These are phyloP conservation scores for Betula pendula DNA, from an alignment of 306 rosid species.

Conservation along the genomic window DNA sequence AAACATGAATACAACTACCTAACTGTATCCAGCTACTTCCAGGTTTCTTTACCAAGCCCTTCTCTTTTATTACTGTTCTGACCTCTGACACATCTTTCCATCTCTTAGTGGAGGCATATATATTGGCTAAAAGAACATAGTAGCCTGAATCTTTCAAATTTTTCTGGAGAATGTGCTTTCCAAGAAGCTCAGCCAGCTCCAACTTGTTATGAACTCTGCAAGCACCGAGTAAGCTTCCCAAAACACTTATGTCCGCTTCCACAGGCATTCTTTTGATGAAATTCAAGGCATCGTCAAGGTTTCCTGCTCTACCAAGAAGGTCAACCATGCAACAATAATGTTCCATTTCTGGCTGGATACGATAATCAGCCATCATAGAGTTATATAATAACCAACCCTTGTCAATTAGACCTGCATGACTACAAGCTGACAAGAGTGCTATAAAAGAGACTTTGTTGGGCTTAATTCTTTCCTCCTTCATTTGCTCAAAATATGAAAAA, in stretches of 20 bases:
- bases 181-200: slow-evolving; percentile 40
- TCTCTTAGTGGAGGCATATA: slow-evolving; percentile 39
- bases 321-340: slow-evolving; percentile 52
- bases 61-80: slow-evolving; percentile 42
- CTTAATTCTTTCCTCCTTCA: slow-evolving; percentile 41
- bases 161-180: slow-evolving; percentile 23
- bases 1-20: slow-evolving; percentile 24
- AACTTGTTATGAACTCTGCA: slow-evolving; percentile 45
- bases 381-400: slow-evolving; percentile 39
- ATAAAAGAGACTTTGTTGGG: slow-evolving; percentile 47
- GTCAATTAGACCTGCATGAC: slow-evolving; percentile 45
- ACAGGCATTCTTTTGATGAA: slow-evolving; percentile 38
- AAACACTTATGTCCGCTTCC: slow-evolving; percentile 42
- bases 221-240: slow-evolving; percentile 47
- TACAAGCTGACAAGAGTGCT: slow-evolving; percentile 45
- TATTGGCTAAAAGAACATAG: slow-evolving; percentile 40
- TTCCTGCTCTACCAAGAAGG: slow-evolving; percentile 47
- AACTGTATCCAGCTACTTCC: slow-evolving; percentile 52
- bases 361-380: slow-evolving; percentile 41
- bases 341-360: slow-evolving; percentile 42
- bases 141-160: slow-evolving; percentile 35
- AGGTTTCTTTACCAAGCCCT: slow-evolving; percentile 43
- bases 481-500: slow-evolving; percentile 35
- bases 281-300: slow-evolving; percentile 40
- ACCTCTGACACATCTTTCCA: slow-evolving; percentile 51